phyloP scores from a whole-genome alignment of 2,329 filamentous ascomycete species.

The Venturia aucupariae region DNA sequence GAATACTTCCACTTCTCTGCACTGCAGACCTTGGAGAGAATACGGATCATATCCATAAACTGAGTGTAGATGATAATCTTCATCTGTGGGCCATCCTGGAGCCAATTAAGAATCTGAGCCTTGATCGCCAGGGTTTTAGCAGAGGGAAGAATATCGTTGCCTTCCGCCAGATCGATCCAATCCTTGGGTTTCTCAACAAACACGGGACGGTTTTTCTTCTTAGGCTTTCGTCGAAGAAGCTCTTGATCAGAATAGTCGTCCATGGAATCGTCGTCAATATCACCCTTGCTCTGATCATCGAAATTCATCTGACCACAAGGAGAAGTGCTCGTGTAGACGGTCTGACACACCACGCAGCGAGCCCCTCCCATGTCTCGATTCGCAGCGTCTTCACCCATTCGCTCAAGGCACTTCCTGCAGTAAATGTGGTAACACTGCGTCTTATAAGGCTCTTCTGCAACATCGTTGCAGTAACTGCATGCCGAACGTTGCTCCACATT shows the following conservation, averaged over 20 bases:
- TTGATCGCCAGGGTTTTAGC: conserved; percentile 39
- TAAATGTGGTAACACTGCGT: conserved; percentile 49
- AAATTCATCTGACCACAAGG: conserved; percentile 19
- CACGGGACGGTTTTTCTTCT: conserved; percentile 15
- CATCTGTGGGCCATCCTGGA: conserved; percentile 33
- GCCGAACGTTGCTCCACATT: conserved; percentile 18
- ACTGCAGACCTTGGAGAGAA: conserved; percentile 42
- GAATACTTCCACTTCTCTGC: conserved; percentile 40
- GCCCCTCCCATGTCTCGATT: conserved; percentile 15
- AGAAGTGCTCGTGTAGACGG: conserved; percentile 19
- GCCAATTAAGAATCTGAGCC: conserved; percentile 37
- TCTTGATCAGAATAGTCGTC: conserved; percentile 19
- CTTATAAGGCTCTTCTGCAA: conserved; percentile 36
- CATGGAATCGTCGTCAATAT: neutral
- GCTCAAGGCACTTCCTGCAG: conserved; percentile 40
- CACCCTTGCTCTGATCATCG: neutral
- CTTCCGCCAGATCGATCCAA: conserved; percentile 24
- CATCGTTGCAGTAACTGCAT: conserved; percentile 34
- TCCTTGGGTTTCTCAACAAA: conserved; percentile 18
- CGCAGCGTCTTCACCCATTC: conserved; percentile 24
- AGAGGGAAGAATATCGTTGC: conserved; percentile 30
- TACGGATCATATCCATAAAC: conserved; percentile 44
- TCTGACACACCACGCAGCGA: conserved; percentile 29
- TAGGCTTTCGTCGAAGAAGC: conserved; percentile 21
- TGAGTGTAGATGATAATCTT: conserved; percentile 56